Conservation (phyloP, 306 rosid genomes). For the Cyclanthera cordifolia region DNA sequence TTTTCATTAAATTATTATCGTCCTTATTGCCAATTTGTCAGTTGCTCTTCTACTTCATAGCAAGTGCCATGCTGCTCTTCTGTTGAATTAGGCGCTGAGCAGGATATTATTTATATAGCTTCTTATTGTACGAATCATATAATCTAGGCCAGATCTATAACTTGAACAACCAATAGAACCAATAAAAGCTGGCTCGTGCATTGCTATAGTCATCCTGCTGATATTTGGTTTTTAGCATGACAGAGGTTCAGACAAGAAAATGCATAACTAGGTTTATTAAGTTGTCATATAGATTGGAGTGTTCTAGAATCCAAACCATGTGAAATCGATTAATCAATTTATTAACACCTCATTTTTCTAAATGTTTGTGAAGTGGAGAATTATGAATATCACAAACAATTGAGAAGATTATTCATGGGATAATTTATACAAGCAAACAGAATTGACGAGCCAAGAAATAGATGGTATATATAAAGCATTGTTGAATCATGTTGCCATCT, state of each 20-base stretch:
- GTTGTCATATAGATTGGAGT: background rate
- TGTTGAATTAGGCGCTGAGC: background rate
- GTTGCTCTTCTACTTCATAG: background rate
- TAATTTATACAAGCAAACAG: background rate
- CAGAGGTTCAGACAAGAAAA: background rate
- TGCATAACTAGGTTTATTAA: background rate
- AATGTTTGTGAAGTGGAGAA: background rate
- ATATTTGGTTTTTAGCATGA: background rate
- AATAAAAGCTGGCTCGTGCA: background rate
- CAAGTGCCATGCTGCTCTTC: background rate
- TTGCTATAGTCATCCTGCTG: background rate
- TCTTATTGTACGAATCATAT: background rate
- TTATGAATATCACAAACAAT: background rate
- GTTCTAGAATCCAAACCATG: background rate
- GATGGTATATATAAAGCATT: background rate
- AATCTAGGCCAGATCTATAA: background rate
- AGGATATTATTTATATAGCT: background rate
- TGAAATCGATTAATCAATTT: background rate
- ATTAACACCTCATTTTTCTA: background rate
- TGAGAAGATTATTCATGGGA: background rate
- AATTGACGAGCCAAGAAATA: background rate
- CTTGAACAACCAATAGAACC: background rate
- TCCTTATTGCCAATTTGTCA: background rate
- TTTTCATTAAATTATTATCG: background rate
- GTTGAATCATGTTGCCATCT: background rate